phyloP scores from a whole-genome alignment of 306 rosid species.

The Vigna hirtella region DNA sequence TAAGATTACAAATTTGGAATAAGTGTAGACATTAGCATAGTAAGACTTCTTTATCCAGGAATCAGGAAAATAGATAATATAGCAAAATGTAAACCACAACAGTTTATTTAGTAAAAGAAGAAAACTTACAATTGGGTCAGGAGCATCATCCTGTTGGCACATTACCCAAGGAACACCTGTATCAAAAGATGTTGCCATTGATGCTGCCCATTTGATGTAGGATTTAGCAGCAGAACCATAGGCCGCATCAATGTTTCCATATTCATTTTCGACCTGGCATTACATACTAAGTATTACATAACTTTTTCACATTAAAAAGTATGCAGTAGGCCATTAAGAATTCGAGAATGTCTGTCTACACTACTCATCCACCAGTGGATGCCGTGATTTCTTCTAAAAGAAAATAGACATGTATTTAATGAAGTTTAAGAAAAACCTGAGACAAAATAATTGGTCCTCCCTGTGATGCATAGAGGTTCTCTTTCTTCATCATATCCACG shows the following conservation, averaged over 20 bases:
- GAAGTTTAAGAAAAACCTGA: slow-evolving; percentile 62
- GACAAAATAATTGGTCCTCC: slow-evolving; percentile 96
- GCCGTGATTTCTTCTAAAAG: too few species aligned
- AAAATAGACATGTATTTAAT: not conserved
- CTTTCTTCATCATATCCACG: slow-evolving; percentile 84
- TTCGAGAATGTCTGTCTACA: not conserved
- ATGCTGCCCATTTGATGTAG: slow-evolving; percentile 86
- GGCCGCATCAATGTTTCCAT: slow-evolving; percentile 61
- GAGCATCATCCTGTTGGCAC: slow-evolving; percentile 93
- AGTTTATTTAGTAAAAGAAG: not conserved
- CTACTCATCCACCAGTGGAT: too few species aligned
- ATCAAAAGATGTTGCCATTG: slow-evolving; percentile 82
- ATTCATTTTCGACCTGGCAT: slow-evolving; percentile 85
- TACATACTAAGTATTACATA: too few species aligned
- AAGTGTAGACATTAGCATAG: not conserved
- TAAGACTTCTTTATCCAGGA: not conserved
- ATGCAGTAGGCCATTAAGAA: not conserved
- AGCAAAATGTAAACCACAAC: not conserved
- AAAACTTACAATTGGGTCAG: slow-evolving; percentile 84
- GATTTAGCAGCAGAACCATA: slow-evolving; percentile 77
- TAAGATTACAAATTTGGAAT: not conserved
- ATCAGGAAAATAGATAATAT: not conserved
- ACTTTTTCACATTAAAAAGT: not conserved
- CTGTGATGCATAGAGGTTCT: slow-evolving; percentile 84
- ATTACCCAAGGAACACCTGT: slow-evolving; percentile 99